Conservation (phyloP, 1,284 basidiomycete genomes). For the Rhodofomes roseus region DNA sequence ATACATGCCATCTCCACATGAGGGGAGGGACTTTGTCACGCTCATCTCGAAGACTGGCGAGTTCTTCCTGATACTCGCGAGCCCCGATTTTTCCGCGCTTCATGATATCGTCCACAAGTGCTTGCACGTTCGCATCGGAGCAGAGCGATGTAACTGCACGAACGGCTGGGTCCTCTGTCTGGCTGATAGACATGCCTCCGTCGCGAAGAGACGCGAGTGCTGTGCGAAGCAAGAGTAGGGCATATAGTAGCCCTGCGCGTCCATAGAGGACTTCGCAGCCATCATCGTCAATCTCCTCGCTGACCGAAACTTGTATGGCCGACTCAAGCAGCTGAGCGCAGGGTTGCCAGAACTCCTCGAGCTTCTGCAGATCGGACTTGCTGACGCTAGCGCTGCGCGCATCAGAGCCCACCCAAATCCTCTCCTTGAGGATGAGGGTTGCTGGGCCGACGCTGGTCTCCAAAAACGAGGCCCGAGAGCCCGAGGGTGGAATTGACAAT, state of each 20-base stretch:
- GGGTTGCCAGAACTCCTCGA: conserved; percentile 15
- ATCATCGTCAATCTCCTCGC: conserved; percentile 27
- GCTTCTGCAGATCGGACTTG: conserved; percentile 12
- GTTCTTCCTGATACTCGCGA: conserved; percentile 24
- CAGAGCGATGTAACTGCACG: conserved; percentile 12
- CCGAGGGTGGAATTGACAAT: conserved; percentile 16
- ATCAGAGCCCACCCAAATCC: conserved; percentile 13
- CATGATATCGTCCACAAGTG: conserved; percentile 44
- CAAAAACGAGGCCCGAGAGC: conserved; percentile 26
- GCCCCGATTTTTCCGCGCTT: conserved; percentile 41
- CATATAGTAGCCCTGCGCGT: conserved; percentile 51
- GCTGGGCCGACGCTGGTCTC: conserved; percentile 31
- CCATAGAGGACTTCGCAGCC: conserved; percentile 56
- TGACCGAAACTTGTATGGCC: conserved; percentile 20
- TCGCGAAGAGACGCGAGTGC: conserved; percentile 9
- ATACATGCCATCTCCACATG: conserved; percentile 57
- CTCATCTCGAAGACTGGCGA: conserved; percentile 13
- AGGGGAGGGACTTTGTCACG: conserved; percentile 31
- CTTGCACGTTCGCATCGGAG: conserved; percentile 17
- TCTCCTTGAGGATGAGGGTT: conserved; percentile 25
- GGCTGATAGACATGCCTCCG: not conserved
- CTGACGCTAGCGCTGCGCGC: not conserved
- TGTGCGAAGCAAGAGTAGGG: conserved; percentile 39
- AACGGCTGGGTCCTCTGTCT: conserved; percentile 13
- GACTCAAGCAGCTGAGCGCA: conserved; percentile 19